These are phyloP conservation scores for Yarrowia yakushimensis DNA, from an alignment of 805 yeast genomes.

Conservation along the genomic window DNA sequence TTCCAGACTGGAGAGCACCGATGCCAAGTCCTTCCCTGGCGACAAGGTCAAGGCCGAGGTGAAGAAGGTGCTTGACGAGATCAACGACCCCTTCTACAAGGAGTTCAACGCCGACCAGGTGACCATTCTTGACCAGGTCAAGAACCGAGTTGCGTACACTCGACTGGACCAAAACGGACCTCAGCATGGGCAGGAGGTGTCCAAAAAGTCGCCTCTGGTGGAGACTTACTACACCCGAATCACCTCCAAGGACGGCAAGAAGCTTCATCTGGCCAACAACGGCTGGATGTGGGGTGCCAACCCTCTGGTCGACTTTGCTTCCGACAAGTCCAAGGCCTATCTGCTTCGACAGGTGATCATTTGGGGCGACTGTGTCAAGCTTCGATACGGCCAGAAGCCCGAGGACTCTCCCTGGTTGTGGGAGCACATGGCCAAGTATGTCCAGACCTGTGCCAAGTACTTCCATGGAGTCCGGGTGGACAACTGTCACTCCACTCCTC, in stretches of 20 bases:
- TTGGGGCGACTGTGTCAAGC: conserved; percentile 96
- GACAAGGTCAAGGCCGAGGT: conserved; percentile 43
- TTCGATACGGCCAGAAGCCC: conserved; percentile 74
- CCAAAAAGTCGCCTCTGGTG: conserved; percentile 56
- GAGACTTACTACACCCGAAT: conserved; percentile 88
- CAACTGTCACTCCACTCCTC: conserved; percentile 93
- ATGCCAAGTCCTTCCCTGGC: conserved; percentile 28
- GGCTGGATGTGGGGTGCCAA: conserved; percentile 99
- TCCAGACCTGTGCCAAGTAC: conserved; percentile 62
- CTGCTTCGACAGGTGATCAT: conserved; percentile 88
- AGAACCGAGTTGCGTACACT: conserved; percentile 70
- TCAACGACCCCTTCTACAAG: conserved; percentile 68
- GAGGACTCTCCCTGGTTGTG: conserved; percentile 87
- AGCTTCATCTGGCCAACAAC: conserved; percentile 72
- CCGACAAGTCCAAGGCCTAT: conserved; percentile 71
- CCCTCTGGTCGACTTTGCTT: conserved; percentile 91
- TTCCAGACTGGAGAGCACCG: conserved; percentile 35
- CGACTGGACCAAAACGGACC: conserved; percentile 84
- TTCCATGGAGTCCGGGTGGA: conserved; percentile 91
- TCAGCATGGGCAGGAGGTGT: conserved; percentile 55
- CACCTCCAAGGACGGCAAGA: conserved; percentile 50
- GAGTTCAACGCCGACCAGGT: conserved; percentile 71
- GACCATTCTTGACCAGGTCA: conserved; percentile 64
- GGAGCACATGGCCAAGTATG: conserved; percentile 80
- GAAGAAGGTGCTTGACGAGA: conserved; percentile 61